These are phyloP conservation scores for Piper longum DNA, from an alignment of 164 flowering plant genomes.

Conservation along the genomic window DNA sequence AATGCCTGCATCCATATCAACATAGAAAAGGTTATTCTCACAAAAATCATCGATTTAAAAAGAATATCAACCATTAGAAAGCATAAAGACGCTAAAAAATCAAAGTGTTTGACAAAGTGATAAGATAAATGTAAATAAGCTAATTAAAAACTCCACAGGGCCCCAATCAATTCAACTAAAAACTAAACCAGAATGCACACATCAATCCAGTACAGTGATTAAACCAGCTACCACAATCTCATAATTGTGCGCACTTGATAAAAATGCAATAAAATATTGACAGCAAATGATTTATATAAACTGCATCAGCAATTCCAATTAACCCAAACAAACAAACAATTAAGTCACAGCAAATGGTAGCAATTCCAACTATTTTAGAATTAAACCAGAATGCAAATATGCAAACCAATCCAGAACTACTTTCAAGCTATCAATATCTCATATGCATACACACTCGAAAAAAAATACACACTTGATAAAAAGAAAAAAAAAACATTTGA, in stretches of 20 bases:
- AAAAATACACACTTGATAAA: not conserved
- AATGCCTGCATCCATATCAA: slow-evolving; percentile 34
- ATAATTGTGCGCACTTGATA: no score
- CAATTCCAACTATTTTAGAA: no score
- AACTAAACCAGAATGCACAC: not conserved
- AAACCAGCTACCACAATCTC: no score
- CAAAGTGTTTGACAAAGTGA: not conserved
- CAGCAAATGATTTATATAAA: no score
- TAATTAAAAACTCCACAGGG: not conserved
- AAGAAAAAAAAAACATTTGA: not conserved
- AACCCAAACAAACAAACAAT: no score
- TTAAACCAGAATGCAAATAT: no score
- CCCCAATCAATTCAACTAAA: not conserved
- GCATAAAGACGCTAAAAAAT: not conserved
- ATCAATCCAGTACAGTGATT: not conserved
- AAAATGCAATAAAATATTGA: no score
- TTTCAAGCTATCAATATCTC: no score
- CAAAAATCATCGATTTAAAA: not conserved
- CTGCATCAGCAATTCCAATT: no score
- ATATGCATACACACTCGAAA: not conserved
- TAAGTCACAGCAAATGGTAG: no score
- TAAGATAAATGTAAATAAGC: not conserved
- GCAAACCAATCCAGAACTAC: no score
- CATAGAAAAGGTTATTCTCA: not conserved
- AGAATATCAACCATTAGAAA: not conserved